phyloP scores from a whole-genome alignment of 768 basidiomycete genomes.

The Boletus edulis region DNA sequence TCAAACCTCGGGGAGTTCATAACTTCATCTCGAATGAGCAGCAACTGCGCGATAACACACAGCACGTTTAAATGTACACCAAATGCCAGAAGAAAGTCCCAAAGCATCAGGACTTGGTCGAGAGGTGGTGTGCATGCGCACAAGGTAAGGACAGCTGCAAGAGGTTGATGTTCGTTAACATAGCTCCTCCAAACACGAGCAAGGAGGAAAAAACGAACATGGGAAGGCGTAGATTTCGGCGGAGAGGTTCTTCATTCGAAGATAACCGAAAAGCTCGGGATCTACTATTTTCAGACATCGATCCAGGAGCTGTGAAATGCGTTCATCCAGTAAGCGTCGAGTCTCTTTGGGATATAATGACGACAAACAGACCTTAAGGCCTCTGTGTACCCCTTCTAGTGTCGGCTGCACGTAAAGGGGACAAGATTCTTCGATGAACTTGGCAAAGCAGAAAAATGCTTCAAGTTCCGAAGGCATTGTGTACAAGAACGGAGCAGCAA shows the following conservation, averaged over 20 bases:
- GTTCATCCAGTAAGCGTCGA: background rate
- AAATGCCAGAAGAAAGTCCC: conserved; percentile 97
- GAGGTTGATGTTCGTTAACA: background rate
- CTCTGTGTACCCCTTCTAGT: conserved; percentile 91
- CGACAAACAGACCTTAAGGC: conserved; percentile 67
- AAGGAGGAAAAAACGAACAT: conserved; percentile 50
- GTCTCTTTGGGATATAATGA: background rate
- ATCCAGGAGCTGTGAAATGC: conserved; percentile 71
- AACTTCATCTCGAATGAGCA: conserved; percentile 87
- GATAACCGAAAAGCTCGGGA: conserved; percentile 73
- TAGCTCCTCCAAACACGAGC: background rate
- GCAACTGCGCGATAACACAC: conserved; percentile 93
- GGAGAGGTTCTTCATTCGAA: conserved; percentile 87
- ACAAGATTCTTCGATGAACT: conserved; percentile 93
- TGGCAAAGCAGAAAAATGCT: conserved; percentile 94
- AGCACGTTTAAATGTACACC: conserved; percentile 96
- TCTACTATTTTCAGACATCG: conserved; percentile 91
- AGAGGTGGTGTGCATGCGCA: conserved; percentile 97
- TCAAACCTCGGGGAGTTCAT: conserved; percentile 83
- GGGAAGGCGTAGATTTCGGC: conserved; percentile 99
- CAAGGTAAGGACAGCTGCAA: conserved; percentile 82
- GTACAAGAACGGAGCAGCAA: conserved; percentile 96
- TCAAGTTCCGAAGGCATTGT: conserved; percentile 98
- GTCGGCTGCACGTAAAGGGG: conserved; percentile 98
- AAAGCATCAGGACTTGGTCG: conserved; percentile 89